These are phyloP conservation scores for Ogataea kodamae DNA, from an alignment of 805 yeast species.

Conservation along the genomic window DNA sequence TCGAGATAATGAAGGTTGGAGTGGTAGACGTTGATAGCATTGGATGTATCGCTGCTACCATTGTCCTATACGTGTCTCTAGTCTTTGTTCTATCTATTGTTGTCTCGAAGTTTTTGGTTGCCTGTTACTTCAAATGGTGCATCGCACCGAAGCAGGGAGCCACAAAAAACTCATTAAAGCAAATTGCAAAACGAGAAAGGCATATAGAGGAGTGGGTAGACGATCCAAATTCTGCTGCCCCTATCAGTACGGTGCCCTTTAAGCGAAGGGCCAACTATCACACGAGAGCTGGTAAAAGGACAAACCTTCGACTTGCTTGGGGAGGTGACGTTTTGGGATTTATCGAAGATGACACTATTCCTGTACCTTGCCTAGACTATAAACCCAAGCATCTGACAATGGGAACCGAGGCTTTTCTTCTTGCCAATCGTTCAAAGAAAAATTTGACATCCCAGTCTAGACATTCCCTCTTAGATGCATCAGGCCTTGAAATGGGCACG, in stretches of 20 bases:
- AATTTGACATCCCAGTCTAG: slow-evolving; percentile 12
- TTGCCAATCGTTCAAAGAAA: slow-evolving; percentile 19
- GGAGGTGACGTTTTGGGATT: slow-evolving; percentile 37
- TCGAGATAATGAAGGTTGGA: slow-evolving; percentile 87
- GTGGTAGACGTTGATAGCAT: slow-evolving; percentile 82
- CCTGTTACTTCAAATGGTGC: slow-evolving; percentile 87
- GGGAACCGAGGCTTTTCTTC: slow-evolving; percentile 53
- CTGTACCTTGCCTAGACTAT: slow-evolving; percentile 25
- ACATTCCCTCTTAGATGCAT: slow-evolving; percentile 13
- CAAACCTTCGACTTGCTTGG: slow-evolving; percentile 36
- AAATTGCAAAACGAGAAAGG: slow-evolving; percentile 59
- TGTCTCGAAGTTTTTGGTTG: slow-evolving; percentile 70
- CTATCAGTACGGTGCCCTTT: slow-evolving; percentile 48
- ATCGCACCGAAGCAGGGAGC: slow-evolving; percentile 82
- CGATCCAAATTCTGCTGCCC: slow-evolving; percentile 49
- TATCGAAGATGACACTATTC: slow-evolving; percentile 13
- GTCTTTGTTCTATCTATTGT: slow-evolving; percentile 83
- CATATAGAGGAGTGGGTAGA: slow-evolving; percentile 86
- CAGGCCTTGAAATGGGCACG: slow-evolving; percentile 28
- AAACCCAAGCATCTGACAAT: slow-evolving; percentile 54
- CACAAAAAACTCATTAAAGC: slow-evolving; percentile 45
- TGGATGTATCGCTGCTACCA: slow-evolving; percentile 89
- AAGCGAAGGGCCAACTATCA: slow-evolving; percentile 49
- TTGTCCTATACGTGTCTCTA: slow-evolving; percentile 77
- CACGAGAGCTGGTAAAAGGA: slow-evolving; percentile 30